phyloP scores from a whole-genome alignment of 1,284 basidiomycete genomes.

The Heliocybe sulcata region DNA sequence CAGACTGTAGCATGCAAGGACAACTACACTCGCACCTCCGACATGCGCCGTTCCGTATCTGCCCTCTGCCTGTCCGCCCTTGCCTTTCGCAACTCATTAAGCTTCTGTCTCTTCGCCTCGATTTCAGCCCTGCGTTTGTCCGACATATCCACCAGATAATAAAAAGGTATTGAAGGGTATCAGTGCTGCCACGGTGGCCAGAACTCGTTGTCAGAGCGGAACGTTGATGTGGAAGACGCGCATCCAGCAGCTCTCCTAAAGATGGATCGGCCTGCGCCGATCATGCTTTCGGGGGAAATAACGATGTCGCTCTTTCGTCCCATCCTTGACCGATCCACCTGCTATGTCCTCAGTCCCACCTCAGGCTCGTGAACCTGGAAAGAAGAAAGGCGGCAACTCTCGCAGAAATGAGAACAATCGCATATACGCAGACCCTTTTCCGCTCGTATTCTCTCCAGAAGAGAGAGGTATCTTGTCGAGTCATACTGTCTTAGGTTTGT shows the following conservation, averaged over 20 bases:
- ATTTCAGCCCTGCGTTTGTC: constrained; percentile 71
- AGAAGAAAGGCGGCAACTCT: constrained; percentile 40
- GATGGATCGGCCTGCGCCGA: not conserved
- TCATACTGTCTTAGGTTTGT: constrained; percentile 36
- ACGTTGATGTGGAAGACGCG: not conserved
- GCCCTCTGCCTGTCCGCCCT: constrained; percentile 61
- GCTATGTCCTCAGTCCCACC: constrained; percentile 4
- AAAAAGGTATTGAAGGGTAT: not conserved
- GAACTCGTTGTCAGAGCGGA: too few relatives aligned
- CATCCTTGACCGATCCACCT: not conserved
- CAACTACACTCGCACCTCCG: constrained; percentile 25
- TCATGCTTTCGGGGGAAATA: not conserved
- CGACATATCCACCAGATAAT: constrained; percentile 17
- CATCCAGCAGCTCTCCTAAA: not conserved
- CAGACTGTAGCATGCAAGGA: not conserved
- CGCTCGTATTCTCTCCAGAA: constrained; percentile 43
- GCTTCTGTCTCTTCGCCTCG: constrained; percentile 85
- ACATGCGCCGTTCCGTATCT: constrained; percentile 44
- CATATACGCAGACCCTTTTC: constrained; percentile 60
- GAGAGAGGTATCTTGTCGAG: constrained; percentile 14
- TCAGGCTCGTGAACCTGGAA: constrained; percentile 7
- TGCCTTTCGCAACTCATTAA: constrained; percentile 76
- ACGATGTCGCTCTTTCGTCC: not conserved
- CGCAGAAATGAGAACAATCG: constrained; percentile 55
- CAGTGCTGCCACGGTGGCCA: not conserved